Conservation (phyloP, 148 eudicot species). For the Fagopyrum tataricum region DNA sequence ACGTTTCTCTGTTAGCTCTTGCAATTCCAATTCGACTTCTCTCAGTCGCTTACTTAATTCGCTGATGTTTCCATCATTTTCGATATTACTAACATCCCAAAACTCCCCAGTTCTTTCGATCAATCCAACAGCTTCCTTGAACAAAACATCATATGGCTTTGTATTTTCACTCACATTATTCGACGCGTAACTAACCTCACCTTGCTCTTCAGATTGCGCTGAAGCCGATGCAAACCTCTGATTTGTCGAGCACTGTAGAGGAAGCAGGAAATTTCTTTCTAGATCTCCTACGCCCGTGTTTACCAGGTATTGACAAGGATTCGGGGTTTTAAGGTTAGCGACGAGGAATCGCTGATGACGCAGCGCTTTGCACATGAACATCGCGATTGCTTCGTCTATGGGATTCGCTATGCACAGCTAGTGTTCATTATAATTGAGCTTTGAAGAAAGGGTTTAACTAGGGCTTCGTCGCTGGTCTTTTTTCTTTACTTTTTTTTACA, state of each 20-base stretch:
- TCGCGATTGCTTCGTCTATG: constrained; percentile 2
- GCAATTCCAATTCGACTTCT: constrained; percentile 9
- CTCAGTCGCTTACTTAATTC: constrained; percentile 1
- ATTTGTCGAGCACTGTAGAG: neutral
- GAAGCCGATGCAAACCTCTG: constrained; percentile 5
- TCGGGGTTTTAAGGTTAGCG: neutral
- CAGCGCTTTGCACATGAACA: constrained; percentile 3
- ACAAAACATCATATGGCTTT: constrained; percentile 11
- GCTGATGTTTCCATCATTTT: neutral
- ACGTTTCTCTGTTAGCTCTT: neutral
- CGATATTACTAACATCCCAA: constrained; percentile 1
- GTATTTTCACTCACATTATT: neutral
- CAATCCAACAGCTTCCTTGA: constrained; percentile 15
- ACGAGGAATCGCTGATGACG: neutral
- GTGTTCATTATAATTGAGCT: neutral
- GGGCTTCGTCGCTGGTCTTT: constrained; percentile 2
- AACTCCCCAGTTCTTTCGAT: constrained; percentile 6
- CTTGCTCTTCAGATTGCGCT: constrained; percentile 4
- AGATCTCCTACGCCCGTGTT: neutral
- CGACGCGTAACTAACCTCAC: neutral
- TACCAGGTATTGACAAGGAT: neutral
- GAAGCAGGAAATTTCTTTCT: neutral
- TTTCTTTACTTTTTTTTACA: neutral
- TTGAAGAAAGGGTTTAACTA: neutral
- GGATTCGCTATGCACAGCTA: neutral